phyloP scores from a whole-genome alignment of 441 rosid species.

The Pelargonium cotyledonis region DNA sequence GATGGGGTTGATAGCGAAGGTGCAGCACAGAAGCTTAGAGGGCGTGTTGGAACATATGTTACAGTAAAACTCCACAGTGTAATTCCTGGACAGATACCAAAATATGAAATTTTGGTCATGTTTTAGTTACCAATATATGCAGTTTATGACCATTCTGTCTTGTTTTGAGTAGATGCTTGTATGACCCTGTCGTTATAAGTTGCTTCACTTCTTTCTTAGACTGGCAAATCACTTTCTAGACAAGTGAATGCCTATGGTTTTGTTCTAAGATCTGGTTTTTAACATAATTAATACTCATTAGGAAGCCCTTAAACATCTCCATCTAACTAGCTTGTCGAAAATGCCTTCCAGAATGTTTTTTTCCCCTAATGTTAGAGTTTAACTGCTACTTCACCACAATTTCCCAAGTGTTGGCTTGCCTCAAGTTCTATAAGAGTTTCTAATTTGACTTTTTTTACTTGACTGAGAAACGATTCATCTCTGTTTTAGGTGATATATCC shows the following conservation, averaged over 20 bases:
- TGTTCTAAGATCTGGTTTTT: conserved; percentile 1
- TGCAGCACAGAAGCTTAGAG: conserved; percentile 85
- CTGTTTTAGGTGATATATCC: background rate
- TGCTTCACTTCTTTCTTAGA: conserved; percentile 1
- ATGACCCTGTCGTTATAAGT: background rate
- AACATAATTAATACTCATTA: background rate
- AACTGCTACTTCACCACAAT: background rate
- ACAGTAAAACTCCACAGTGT: conserved; percentile 64
- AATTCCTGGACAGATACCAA: conserved; percentile 20
- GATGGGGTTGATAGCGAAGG: conserved; percentile 65
- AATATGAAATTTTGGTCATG: background rate
- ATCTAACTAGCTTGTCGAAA: background rate
- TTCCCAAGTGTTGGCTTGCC: background rate
- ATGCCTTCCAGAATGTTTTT: background rate
- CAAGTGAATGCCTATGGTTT: background rate
- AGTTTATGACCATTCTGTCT: background rate
- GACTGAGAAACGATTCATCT: background rate
- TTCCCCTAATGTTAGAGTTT: background rate
- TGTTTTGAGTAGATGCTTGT: background rate
- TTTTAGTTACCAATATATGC: background rate
- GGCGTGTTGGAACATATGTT: conserved; percentile 71
- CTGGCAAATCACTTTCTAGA: background rate
- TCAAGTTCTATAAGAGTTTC: background rate
- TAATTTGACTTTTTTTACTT: background rate
- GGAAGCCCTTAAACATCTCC: background rate